Evolutionary conservation across 352 stramenopile genomes (phyloP).

Genomic region (Halophytophthora batemanensis): DNA sequence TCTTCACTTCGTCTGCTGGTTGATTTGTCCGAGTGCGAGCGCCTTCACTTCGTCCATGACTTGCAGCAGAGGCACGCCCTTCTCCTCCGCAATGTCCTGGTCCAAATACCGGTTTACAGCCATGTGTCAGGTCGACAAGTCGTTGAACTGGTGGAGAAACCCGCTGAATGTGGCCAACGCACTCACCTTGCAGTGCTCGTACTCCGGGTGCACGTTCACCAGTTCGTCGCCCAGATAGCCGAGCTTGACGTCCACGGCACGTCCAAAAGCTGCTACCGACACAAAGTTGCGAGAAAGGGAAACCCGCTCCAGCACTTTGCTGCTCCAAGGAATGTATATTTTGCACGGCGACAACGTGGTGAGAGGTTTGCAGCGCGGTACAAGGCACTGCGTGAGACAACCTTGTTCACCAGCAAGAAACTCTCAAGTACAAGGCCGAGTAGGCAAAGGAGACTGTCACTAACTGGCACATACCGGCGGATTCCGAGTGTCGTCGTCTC

Average conservation of each 20-base stretch:
- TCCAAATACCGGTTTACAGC: slow-evolving; percentile 1
- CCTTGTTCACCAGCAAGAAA: background rate
- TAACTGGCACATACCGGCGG: slow-evolving; percentile 47
- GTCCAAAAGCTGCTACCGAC: slow-evolving; percentile 38
- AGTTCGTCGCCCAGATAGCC: slow-evolving; percentile 42
- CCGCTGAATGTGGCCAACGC: too few relatives aligned
- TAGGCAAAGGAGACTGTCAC: slow-evolving; percentile 4
- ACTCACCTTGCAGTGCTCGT: slow-evolving; percentile 75
- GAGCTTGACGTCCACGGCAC: slow-evolving; percentile 58
- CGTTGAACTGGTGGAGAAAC: background rate
- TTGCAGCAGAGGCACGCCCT: slow-evolving; percentile 40
- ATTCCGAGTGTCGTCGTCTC: slow-evolving; percentile 90
- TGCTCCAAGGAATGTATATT: slow-evolving; percentile 28
- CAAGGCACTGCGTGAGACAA: background rate
- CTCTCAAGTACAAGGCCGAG: background rate
- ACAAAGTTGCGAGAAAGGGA: slow-evolving; percentile 51
- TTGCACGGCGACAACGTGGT: slow-evolving; percentile 6
- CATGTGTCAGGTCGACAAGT: background rate
- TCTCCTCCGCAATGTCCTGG: slow-evolving; percentile 41
- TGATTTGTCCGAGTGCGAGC: slow-evolving; percentile 24
- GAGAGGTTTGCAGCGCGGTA: background rate
- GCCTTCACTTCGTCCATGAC: slow-evolving; percentile 58
- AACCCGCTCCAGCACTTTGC: slow-evolving; percentile 56
- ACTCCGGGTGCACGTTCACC: slow-evolving; percentile 81
- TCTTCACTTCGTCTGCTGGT: slow-evolving; percentile 1